Conservation (phyloP, 192 early-diverging fungal species). For the Linnemannia schmuckeri region DNA sequence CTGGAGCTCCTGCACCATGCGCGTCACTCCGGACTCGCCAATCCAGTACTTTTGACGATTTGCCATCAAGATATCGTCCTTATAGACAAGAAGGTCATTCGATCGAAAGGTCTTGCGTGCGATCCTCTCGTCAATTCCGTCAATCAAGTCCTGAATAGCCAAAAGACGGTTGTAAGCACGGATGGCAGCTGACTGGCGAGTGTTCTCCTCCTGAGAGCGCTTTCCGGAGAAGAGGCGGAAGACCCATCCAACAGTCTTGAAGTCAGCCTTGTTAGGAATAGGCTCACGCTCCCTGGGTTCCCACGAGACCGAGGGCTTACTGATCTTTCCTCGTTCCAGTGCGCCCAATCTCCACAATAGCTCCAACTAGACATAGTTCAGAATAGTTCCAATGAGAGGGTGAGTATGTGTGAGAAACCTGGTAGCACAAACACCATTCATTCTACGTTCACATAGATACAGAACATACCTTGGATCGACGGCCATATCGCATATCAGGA, state of each 20-base stretch:
- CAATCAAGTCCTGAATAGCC: constrained; percentile 72
- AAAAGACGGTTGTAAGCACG: constrained; percentile 71
- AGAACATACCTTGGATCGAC: constrained; percentile 70
- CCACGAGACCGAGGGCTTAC: constrained; percentile 69
- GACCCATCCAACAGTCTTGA: constrained; percentile 70
- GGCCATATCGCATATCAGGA: constrained; percentile 71
- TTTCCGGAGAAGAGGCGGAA: constrained; percentile 73
- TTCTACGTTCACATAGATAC: neutral
- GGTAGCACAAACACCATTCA: neutral
- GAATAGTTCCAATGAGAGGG: neutral
- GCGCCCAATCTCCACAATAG: constrained; percentile 70
- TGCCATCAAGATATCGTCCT: constrained; percentile 61
- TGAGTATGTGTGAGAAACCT: neutral
- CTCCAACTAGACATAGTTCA: constrained; percentile 59
- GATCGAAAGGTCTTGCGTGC: constrained; percentile 64
- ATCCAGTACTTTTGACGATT: constrained; percentile 68
- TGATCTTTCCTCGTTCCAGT: constrained; percentile 60
- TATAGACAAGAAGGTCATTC: constrained; percentile 62
- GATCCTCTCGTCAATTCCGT: constrained; percentile 69
- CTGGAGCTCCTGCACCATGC: constrained; percentile 56
- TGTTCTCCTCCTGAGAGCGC: constrained; percentile 69
- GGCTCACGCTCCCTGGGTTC: constrained; percentile 62
- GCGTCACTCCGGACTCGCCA: constrained; percentile 59
- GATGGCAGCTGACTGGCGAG: constrained; percentile 67
- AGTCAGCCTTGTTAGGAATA: constrained; percentile 62